Percentiles rank a stretch among this genome's conserved stretches.
Evolutionary conservation across 805 yeast genomes (phyloP).

Genomic region (Yamadazyma olivae): DNA sequence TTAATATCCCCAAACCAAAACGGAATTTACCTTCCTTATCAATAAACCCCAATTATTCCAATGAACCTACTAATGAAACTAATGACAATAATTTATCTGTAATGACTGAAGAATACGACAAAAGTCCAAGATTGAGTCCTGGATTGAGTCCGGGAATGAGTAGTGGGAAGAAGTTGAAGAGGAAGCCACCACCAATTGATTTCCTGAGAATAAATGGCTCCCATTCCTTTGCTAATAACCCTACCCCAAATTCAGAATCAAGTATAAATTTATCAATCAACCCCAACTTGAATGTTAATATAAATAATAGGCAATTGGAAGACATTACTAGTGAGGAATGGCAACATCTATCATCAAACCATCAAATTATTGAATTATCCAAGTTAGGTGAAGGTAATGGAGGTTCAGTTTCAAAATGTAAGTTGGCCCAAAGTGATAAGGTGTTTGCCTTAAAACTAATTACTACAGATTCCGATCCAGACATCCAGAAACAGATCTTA

Average conservation of each 20-base stretch:
- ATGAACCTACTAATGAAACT: not conserved
- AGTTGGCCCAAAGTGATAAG: constrained; percentile 39
- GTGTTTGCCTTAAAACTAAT: constrained; percentile 83
- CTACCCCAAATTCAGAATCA: not conserved
- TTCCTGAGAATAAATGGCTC: constrained; percentile 22
- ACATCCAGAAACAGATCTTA: constrained; percentile 82
- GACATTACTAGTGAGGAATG: constrained; percentile 73
- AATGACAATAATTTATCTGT: not conserved
- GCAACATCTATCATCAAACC: constrained; percentile 56
- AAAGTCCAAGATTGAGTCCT: not conserved
- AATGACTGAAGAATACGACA: not conserved
- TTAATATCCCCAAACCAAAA: constrained; percentile 32
- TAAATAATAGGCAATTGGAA: constrained; percentile 7
- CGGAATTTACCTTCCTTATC: constrained; percentile 15
- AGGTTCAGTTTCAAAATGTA: constrained; percentile 84
- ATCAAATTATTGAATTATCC: constrained; percentile 64
- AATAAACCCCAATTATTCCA: constrained; percentile 1
- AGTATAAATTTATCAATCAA: not conserved
- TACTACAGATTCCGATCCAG: constrained; percentile 76
- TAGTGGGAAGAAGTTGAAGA: constrained; percentile 12
- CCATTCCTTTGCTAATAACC: constrained; percentile 9
- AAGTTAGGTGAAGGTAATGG: constrained; percentile 93
- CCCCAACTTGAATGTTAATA: not conserved
- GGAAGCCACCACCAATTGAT: constrained; percentile 45
- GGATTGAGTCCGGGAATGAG: constrained; percentile 2